Evolutionary conservation across 2,329 filamentous ascomycete genomes (phyloP), one percentile per base, ranked within the genome.

Genomic region (Metarhizium album): DNA sequence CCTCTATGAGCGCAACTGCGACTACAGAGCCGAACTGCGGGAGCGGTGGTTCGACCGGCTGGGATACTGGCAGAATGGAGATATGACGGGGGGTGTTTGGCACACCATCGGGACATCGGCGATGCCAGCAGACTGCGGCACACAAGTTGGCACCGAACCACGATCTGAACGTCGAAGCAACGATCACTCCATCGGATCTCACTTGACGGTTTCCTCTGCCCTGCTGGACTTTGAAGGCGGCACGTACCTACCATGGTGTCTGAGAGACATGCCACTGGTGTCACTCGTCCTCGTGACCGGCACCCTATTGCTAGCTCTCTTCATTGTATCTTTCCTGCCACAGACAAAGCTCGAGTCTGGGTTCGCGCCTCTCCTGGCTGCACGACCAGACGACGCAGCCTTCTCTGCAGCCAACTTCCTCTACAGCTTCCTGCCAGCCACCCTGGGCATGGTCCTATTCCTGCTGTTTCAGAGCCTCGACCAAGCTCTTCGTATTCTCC

Each of bases 341-440:
- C 72, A 75, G 5, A 82, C 79, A 8, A 76, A 79, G 11, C 74
- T 95, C 29, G 69, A 77, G 37, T 64, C 74, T 7, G 90, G 90
- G 8, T 96, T 95, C 64, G 65, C 75, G 6, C 89, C 90, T 2
- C 71, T 75, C 6, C 70, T 95, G 1, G 70, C 74, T 9, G 81
- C 84, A 0, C 70, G 73, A 2, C 80, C 87, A 1, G 71, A 76
- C 3, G 60, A 68, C 0, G 72, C 72, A 24, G 87, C 85, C 18
- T 96, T 94, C 67, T 94, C 88, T 1, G 74, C 87, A 0, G 87
- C 89, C 47, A 89, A 95, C 67, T 96, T 96, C 68, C 70, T 95
- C 47, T 96, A 90, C 71, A 82, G 79, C 54, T 89, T 90, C 66
- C 51, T 90, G 22, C 86, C 87, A 0, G 79, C 83, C 2, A 58